Evolutionary conservation across 2,329 filamentous ascomycete genomes (phyloP).

Genomic region (Aspergillus hortae): DNA sequence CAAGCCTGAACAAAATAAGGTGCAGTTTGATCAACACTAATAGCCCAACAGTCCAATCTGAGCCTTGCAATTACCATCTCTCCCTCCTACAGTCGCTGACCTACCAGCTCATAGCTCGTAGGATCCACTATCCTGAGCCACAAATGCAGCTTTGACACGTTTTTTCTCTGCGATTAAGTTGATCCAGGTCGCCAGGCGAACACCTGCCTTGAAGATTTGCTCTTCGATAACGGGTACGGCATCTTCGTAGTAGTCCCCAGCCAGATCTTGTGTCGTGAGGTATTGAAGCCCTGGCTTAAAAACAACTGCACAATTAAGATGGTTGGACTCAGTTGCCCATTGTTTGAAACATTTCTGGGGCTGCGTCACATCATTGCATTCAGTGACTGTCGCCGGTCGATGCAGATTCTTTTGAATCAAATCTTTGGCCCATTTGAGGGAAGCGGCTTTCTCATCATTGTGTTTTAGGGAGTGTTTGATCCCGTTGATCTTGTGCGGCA

Average conservation of each 20-base stretch:
- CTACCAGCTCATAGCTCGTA: neutral
- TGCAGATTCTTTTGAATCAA: neutral
- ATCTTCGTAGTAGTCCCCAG: conserved; percentile 13
- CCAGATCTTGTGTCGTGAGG: conserved; percentile 12
- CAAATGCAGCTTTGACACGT: neutral
- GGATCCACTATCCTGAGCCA: neutral
- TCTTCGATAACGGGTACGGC: conserved; percentile 15
- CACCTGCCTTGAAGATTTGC: conserved; percentile 13
- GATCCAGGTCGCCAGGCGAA: conserved; percentile 13
- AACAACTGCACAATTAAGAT: conserved; percentile 12
- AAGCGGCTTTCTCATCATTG: conserved; percentile 10
- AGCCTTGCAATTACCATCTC: neutral
- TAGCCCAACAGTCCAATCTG: neutral
- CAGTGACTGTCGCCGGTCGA: conserved; percentile 1
- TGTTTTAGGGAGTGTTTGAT: conserved; percentile 9
- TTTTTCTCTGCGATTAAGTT: conserved; percentile 1
- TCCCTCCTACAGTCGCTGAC: neutral
- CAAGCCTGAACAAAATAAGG: neutral
- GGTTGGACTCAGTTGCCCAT: conserved; percentile 14
- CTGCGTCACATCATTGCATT: neutral
- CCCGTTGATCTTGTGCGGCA: conserved; percentile 14
- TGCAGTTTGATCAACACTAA: neutral
- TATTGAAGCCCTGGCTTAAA: conserved; percentile 13
- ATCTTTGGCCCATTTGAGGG: conserved; percentile 7
- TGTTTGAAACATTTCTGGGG: conserved; percentile 8